Conservation (phyloP, 306 rosid species). For the Benincasa hispida region DNA sequence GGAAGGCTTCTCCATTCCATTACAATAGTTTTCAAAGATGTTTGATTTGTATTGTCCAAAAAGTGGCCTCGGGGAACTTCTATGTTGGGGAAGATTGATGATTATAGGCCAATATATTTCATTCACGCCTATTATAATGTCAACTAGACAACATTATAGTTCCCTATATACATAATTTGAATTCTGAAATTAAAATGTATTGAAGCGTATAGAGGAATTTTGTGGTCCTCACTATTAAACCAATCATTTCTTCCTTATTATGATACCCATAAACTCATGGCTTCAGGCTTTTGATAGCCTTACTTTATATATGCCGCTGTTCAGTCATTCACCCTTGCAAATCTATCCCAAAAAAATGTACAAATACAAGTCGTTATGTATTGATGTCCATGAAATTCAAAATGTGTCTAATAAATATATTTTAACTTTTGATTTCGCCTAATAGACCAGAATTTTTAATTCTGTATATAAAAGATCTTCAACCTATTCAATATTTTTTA, state of each 20-base stretch:
- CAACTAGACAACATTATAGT: not conserved
- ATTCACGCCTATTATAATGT: not conserved
- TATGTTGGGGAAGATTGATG: not conserved
- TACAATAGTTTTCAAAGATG: not conserved
- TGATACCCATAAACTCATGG: not conserved
- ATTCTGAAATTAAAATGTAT: not conserved
- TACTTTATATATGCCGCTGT: no score
- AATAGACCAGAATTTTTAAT: no score
- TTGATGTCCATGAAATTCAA: no score
- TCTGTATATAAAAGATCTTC: no score
- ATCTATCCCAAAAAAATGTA: no score
- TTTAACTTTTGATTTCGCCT: no score
- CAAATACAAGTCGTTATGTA: no score
- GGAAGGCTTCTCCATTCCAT: not conserved
- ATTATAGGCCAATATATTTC: not conserved
- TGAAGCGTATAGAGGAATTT: conserved; percentile 1
- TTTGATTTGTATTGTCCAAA: not conserved
- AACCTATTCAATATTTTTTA: no score
- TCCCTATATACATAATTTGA: not conserved
- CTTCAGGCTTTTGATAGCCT: not conserved
- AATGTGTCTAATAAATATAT: no score
- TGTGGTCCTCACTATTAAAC: not conserved
- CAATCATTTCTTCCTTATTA: not conserved
- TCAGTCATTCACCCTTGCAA: no score
- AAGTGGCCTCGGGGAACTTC: not conserved